These are phyloP conservation scores for Camillea tinctor DNA, from an alignment of 2,329 filamentous ascomycete genomes.

Conservation along the genomic window DNA sequence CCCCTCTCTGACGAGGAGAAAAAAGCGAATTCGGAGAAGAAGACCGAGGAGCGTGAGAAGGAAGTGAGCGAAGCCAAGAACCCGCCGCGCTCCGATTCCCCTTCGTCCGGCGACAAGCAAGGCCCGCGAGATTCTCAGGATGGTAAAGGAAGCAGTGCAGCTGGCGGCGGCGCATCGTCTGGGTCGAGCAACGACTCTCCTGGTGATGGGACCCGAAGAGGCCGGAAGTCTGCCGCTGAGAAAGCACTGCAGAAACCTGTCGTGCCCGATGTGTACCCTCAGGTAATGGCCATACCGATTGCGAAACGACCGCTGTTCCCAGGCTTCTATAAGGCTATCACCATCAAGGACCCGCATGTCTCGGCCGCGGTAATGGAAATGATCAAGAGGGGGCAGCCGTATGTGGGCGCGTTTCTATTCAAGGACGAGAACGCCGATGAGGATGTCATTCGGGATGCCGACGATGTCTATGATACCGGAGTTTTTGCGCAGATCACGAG, in stretches of 20 bases:
- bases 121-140: conserved; percentile 45
- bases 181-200: conserved; percentile 55
- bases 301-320: conserved; percentile 91
- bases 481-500: conserved; percentile 98
- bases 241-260: conserved; percentile 81
- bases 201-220: conserved; percentile 67
- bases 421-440: conserved; percentile 94
- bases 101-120: conserved; percentile 46
- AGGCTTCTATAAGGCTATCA: conserved; percentile 98
- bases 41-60: conserved; percentile 43
- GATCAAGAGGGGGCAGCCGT: conserved; percentile 94
- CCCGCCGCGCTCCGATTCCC: conserved; percentile 40
- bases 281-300: conserved; percentile 96
- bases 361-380: conserved; percentile 91
- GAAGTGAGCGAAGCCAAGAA: conserved; percentile 48
- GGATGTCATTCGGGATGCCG: conserved; percentile 84
- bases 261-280: conserved; percentile 93
- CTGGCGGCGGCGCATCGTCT: conserved; percentile 52
- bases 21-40: conserved; percentile 50
- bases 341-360: conserved; percentile 89
- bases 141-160: conserved; percentile 58
- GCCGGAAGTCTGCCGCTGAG: conserved; percentile 66
- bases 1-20: conserved; percentile 53
- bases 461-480: conserved; percentile 93
- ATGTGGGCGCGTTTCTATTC: conserved; percentile 94